phyloP scores from a whole-genome alignment of 768 basidiomycete genomes.

The Tubosaeta brunneosetosa region DNA sequence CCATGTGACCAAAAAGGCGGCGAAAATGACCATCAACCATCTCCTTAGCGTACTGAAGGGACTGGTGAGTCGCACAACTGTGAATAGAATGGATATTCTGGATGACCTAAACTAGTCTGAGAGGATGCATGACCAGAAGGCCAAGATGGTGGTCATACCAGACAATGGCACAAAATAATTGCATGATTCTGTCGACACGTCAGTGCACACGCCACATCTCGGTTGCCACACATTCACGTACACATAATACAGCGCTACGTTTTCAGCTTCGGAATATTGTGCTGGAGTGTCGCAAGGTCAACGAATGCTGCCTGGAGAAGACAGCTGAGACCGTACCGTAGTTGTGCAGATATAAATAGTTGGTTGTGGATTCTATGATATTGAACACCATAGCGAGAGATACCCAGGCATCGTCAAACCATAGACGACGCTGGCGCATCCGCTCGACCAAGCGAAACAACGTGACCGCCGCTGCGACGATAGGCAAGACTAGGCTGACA shows the following conservation, averaged over 20 bases:
- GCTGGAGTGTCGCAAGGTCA: not conserved
- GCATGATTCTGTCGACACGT: not conserved
- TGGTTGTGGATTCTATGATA: not conserved
- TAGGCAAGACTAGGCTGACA: not conserved
- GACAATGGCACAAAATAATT: slow-evolving; percentile 5
- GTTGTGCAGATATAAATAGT: slow-evolving; percentile 1
- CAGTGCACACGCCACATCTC: not conserved
- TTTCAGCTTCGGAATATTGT: not conserved
- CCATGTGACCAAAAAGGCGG: not conserved
- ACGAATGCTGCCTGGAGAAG: not conserved
- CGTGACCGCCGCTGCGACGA: not conserved
- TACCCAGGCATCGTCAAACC: slow-evolving; percentile 3
- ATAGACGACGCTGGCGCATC: not conserved
- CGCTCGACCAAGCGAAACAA: slow-evolving; percentile 3
- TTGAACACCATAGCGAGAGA: not conserved
- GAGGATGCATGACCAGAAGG: not conserved
- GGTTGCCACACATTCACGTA: not conserved
- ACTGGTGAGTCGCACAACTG: not conserved
- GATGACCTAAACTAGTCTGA: not conserved
- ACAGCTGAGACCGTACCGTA: not conserved
- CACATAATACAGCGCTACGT: slow-evolving; percentile 1
- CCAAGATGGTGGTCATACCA: not conserved
- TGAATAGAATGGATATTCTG: slow-evolving; percentile 1
- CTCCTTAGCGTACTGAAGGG: not conserved
- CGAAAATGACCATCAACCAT: not conserved